Evolutionary conservation across 2,329 filamentous ascomycete species (phyloP), one percentile per base, ranked within the genome.

Genomic region (Sclerotinia trifoliorum): DNA sequence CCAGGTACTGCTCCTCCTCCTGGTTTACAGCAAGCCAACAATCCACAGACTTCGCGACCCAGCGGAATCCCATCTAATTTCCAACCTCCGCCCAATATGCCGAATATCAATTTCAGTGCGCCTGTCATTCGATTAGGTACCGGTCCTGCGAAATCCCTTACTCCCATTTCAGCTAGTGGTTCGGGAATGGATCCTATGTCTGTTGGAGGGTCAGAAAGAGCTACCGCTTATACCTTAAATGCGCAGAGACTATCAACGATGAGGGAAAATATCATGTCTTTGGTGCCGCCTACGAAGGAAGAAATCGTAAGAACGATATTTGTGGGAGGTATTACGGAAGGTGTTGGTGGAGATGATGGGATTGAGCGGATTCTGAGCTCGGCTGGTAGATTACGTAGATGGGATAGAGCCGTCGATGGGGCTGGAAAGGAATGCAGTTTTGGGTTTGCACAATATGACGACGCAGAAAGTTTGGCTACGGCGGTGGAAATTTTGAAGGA

Each of bases 51-150:
- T 81, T 91, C 89, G 82, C 89, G 91, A 83, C 91, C 91, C 78
- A 91, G 86, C 79, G 89, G 88, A 76, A 88, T 96, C 72, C 93
- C 92, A 71, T 83, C 89, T 69, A 92, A 88, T 79, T 97, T 97
- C 80, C 92, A 96, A 82, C 88, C 93, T 61, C 94, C 94, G 13
- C 84, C 91, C 63, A 97, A 95, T 78, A 92, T 97, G 85, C 93
- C 94, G 64, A 96, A 96, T 79, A 97, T 99, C 83, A 97, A 99
- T 82, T 97, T 98, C 83, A 96, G 92, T 76, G 95, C 95, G 48
- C 94, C 94, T 68, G 93, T 98, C 70, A 98, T 99, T 77, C 91
- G 95, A 67, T 86, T 99, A 57, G 95, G 94, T 54, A 94, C 93
- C 1, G 86, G 89, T 5, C 86, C 88, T 3, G 80, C 85, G n/a